These are phyloP conservation scores for Moesziomyces sp. DNA, from an alignment of 1,284 basidiomycete genomes.

Conservation along the genomic window DNA sequence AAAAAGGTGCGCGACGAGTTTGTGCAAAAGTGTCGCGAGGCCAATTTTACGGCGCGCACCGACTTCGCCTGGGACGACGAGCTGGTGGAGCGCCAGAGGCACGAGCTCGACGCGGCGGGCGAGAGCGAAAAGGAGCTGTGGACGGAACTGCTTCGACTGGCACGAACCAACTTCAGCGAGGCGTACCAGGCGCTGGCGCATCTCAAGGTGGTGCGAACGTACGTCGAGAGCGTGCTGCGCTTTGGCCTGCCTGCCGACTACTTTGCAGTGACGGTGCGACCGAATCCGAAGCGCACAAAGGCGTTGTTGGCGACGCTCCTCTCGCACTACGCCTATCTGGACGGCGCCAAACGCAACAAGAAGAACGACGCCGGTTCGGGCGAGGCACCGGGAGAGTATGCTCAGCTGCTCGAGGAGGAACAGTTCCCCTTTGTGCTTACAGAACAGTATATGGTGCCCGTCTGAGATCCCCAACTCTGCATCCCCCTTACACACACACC, in stretches of 20 bases:
- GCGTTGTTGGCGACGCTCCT: slow-evolving; percentile 81
- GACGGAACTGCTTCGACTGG: slow-evolving; percentile 92
- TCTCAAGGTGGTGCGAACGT: slow-evolving; percentile 88
- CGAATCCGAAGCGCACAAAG: slow-evolving; percentile 81
- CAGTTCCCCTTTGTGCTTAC: slow-evolving; percentile 63
- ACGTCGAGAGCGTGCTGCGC: slow-evolving; percentile 93
- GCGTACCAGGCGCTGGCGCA: slow-evolving; percentile 94
- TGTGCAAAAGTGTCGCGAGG: slow-evolving; percentile 91
- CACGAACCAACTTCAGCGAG: slow-evolving; percentile 96
- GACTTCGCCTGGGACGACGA: slow-evolving; percentile 94
- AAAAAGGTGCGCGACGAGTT: slow-evolving; percentile 91
- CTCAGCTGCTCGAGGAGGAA: slow-evolving; percentile 62
- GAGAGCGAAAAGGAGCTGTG: slow-evolving; percentile 96
- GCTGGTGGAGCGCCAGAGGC: slow-evolving; percentile 81
- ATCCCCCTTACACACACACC: too few relatives aligned
- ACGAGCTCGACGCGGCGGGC: slow-evolving; percentile 83
- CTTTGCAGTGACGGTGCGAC: slow-evolving; percentile 78
- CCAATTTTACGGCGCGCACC: slow-evolving; percentile 89
- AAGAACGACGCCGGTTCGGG: slow-evolving; percentile 12
- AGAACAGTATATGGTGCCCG: slow-evolving; percentile 59
- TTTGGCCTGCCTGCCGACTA: slow-evolving; percentile 96
- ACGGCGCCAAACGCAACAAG: slow-evolving; percentile 68
- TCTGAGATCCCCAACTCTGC: background rate
- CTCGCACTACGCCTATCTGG: slow-evolving; percentile 82
- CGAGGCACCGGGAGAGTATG: slow-evolving; percentile 65